Conservation (phyloP, 2,329 filamentous ascomycete species). For the Coniochaeta sp. region DNA sequence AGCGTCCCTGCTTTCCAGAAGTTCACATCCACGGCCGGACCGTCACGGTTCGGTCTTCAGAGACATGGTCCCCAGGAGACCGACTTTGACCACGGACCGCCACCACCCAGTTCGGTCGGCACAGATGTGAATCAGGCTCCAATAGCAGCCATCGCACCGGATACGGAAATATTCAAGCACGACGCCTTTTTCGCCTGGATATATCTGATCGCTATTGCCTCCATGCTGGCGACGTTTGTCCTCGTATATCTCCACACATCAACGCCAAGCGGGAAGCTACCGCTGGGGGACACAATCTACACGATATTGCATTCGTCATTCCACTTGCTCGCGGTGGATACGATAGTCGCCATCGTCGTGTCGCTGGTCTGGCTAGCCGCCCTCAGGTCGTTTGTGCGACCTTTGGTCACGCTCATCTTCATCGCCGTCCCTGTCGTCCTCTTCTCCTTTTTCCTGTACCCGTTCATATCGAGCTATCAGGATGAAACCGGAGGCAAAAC, state of each 20-base stretch:
- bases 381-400: slow-evolving; percentile 77
- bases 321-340: slow-evolving; percentile 84
- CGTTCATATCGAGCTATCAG: slow-evolving; percentile 83
- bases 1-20: slow-evolving; percentile 56
- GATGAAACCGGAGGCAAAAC: slow-evolving; percentile 66
- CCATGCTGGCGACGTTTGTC: slow-evolving; percentile 80
- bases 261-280: slow-evolving; percentile 57
- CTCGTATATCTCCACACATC: slow-evolving; percentile 87
- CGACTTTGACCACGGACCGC: slow-evolving; percentile 35
- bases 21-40: slow-evolving; percentile 37
- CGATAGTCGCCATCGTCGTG: slow-evolving; percentile 79
- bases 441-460: slow-evolving; percentile 84
- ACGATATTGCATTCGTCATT: slow-evolving; percentile 80
- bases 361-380: slow-evolving; percentile 87
- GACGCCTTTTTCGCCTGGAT: slow-evolving; percentile 90
- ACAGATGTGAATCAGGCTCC: slow-evolving; percentile 26
- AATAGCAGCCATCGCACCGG: slow-evolving; percentile 38
- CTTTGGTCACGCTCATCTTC: slow-evolving; percentile 73
- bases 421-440: slow-evolving; percentile 81
- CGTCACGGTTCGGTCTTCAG: slow-evolving; percentile 30
- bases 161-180: slow-evolving; percentile 68
- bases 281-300: slow-evolving; percentile 90
- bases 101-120: slow-evolving; percentile 30
- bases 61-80: slow-evolving; percentile 38
- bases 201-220: slow-evolving; percentile 77